Evolutionary conservation across 495 filamentous ascomycete species (phyloP).

Genomic region (Xylaria grammica): DNA sequence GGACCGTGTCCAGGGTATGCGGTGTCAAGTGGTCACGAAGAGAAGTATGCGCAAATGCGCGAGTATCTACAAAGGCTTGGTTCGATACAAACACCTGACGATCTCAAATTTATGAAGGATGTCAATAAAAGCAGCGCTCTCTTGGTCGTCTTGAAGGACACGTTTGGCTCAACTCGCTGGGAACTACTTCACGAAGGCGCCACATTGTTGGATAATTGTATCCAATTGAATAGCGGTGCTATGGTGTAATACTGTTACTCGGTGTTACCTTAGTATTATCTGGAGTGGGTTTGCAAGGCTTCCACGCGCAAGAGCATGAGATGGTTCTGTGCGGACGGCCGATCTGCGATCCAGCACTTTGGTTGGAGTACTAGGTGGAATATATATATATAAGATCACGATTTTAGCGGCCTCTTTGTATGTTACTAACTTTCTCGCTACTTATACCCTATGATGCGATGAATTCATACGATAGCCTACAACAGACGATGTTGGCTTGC

Average conservation of each 20-base stretch:
- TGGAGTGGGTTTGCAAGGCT: neutral
- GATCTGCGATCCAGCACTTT: constrained; percentile 8
- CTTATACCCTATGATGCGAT: constrained; percentile 18
- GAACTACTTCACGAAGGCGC: constrained; percentile 88
- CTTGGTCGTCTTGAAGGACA: constrained; percentile 79
- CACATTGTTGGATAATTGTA: constrained; percentile 78
- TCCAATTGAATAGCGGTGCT: constrained; percentile 56
- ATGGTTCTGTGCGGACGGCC: neutral
- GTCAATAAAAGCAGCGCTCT: constrained; percentile 85
- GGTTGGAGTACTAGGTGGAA: constrained; percentile 1
- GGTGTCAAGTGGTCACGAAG: constrained; percentile 59
- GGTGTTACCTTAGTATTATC: neutral
- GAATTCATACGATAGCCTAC: neutral
- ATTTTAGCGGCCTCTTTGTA: constrained; percentile 15
- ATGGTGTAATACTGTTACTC: constrained; percentile 20
- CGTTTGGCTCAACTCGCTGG: constrained; percentile 85
- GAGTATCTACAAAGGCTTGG: constrained; percentile 75
- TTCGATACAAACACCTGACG: constrained; percentile 77
- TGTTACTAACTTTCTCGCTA: constrained; percentile 11
- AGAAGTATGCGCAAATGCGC: constrained; percentile 79
- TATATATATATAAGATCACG: neutral
- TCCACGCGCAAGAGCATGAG: neutral
- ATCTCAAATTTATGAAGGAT: constrained; percentile 73
- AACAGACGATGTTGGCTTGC: neutral
- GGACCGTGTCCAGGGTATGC: constrained; percentile 64